A percentile compares a stretch with the other conserved stretches of the same genome.
phyloP scores from a whole-genome alignment of 2,329 filamentous ascomycete genomes.

The Colletotrichum incanum region DNA sequence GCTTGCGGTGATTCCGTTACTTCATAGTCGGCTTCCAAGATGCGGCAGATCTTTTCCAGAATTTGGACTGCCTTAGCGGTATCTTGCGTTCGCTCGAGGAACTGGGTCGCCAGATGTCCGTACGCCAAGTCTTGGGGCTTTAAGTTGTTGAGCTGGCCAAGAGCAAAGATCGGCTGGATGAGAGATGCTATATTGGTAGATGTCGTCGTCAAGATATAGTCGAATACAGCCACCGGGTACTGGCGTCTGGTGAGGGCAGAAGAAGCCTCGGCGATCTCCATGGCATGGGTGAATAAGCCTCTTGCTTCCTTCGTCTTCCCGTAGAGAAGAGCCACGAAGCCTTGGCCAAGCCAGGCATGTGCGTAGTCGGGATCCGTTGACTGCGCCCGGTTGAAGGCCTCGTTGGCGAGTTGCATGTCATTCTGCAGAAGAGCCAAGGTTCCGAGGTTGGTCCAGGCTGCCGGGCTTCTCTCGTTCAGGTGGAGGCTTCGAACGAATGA shows the following conservation, averaged over 20 bases:
- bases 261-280: conserved; percentile 89
- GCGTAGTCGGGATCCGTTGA: conserved; percentile 95
- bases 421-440: conserved; percentile 88
- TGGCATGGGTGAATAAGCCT: conserved; percentile 91
- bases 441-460: conserved; percentile 92
- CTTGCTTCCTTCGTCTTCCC: conserved; percentile 85
- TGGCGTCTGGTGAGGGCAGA: conserved; percentile 82
- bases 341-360: conserved; percentile 95
- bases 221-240: conserved; percentile 87
- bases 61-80: conserved; percentile 73
- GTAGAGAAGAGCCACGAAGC: conserved; percentile 83
- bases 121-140: conserved; percentile 79
- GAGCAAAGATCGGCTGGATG: conserved; percentile 89
- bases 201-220: conserved; percentile 77
- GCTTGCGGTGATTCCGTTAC: conserved; percentile 82
- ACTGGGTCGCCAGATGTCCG: conserved; percentile 83
- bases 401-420: conserved; percentile 88
- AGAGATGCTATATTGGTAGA: conserved; percentile 72
- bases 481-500: conserved; percentile 94
- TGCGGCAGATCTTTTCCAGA: conserved; percentile 77
- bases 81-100: conserved; percentile 86
- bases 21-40: conserved; percentile 87
- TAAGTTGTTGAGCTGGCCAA: conserved; percentile 84
- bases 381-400: conserved; percentile 91
- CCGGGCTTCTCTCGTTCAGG: conserved; percentile 88